Evolutionary conservation across 2,329 filamentous ascomycete genomes (phyloP).

Genomic region (Talaromyces sp.): DNA sequence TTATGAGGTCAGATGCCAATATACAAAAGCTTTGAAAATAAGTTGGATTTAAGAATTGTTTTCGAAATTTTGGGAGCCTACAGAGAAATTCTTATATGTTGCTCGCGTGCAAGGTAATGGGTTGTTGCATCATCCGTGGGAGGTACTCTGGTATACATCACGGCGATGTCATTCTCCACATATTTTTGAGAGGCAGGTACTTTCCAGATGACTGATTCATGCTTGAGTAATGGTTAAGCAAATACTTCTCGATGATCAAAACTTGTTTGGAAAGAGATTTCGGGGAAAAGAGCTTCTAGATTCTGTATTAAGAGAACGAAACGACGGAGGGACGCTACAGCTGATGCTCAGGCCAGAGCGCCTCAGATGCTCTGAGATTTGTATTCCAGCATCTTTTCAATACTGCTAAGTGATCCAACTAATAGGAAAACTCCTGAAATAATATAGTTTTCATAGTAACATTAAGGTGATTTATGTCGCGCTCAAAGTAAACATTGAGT

Average conservation of each 20-base stretch:
- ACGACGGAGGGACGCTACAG: background rate
- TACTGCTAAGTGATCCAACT: too few relatives aligned
- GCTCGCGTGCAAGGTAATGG: background rate
- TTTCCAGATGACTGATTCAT: background rate
- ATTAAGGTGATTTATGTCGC: too few relatives aligned
- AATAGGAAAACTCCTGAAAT: too few relatives aligned
- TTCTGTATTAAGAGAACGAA: background rate
- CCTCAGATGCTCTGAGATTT: too few relatives aligned
- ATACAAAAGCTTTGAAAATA: background rate
- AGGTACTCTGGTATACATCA: slow-evolving; percentile 28
- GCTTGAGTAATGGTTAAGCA: background rate
- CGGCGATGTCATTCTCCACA: slow-evolving; percentile 29
- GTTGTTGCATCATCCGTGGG: slow-evolving; percentile 27
- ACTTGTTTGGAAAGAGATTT: background rate
- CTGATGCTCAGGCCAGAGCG: background rate
- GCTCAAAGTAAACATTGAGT: background rate
- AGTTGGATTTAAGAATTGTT: background rate
- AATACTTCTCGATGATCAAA: background rate
- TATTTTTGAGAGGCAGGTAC: background rate
- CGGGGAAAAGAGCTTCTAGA: background rate
- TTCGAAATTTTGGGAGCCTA: background rate
- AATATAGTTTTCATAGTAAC: too few relatives aligned
- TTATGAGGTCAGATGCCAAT: background rate
- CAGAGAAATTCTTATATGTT: background rate
- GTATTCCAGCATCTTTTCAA: background rate